Conservation (phyloP, 192 early-diverging fungal species). For the Backusella liffmaniae region DNA sequence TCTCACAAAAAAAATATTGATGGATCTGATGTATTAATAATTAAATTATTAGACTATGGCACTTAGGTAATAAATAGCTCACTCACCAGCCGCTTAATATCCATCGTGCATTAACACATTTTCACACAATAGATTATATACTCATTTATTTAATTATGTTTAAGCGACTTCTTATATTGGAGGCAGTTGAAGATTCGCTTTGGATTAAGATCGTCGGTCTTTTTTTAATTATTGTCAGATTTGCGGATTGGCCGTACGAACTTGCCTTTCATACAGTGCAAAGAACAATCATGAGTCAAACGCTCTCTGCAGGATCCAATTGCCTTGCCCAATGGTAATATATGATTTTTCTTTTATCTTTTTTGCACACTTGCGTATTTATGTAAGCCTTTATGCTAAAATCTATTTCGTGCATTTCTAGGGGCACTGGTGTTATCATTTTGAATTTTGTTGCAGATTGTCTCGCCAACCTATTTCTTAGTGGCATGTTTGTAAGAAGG, state of each 20-base stretch:
- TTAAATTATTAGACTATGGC: slow-evolving; percentile 1
- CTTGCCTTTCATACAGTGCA: slow-evolving; percentile 11
- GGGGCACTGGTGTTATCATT: slow-evolving; percentile 32
- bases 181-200: slow-evolving; percentile 13
- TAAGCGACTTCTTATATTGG: slow-evolving; percentile 30
- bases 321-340: slow-evolving; percentile 32
- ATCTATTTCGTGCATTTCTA: neutral
- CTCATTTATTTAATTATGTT: slow-evolving; percentile 33
- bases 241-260: slow-evolving; percentile 43
- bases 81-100: neutral
- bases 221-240: slow-evolving; percentile 23
- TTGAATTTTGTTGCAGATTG: slow-evolving; percentile 35
- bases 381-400: slow-evolving; percentile 1
- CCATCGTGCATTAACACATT: neutral
- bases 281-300: slow-evolving; percentile 6
- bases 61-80: slow-evolving; percentile 9
- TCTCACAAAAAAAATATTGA: neutral
- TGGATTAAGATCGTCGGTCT: slow-evolving; percentile 31
- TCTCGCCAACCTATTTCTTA: slow-evolving; percentile 32
- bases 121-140: slow-evolving; percentile 22
- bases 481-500: slow-evolving; percentile 36
- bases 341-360: neutral
- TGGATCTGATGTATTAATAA: neutral
- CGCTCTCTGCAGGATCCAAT: neutral
- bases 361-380: neutral